Percentiles rank a stretch among this genome's conserved stretches.
phyloP scores from a whole-genome alignment of 1,284 basidiomycete species.

The Ustilago vetiveriae region DNA sequence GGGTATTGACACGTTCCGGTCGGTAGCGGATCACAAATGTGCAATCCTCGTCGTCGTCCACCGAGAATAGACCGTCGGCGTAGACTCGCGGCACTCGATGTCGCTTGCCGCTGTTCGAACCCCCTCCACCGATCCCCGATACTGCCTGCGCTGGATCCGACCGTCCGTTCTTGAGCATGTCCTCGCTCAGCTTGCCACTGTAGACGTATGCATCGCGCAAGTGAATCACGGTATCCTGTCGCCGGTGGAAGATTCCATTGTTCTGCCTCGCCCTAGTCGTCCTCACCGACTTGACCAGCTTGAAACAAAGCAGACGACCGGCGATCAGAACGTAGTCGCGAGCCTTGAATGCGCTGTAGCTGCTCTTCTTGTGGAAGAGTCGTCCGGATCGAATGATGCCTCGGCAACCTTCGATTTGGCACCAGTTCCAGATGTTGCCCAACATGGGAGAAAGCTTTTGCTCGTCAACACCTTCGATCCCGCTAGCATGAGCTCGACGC shows the following conservation, averaged over 20 bases:
- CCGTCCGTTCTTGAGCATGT: slow-evolving; percentile 47
- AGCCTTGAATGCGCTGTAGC: slow-evolving; percentile 52
- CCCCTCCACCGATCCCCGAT: slow-evolving; percentile 39
- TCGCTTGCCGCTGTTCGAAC: slow-evolving; percentile 45
- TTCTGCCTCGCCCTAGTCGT: slow-evolving; percentile 64
- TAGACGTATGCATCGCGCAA: slow-evolving; percentile 65
- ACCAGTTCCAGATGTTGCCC: slow-evolving; percentile 80
- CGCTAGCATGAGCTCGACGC: slow-evolving; percentile 1
- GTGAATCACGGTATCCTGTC: slow-evolving; percentile 60
- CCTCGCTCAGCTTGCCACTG: slow-evolving; percentile 59
- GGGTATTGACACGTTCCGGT: slow-evolving; percentile 47
- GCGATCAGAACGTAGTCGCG: slow-evolving; percentile 61
- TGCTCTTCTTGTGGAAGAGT: slow-evolving; percentile 72
- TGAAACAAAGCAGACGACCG: slow-evolving; percentile 61
- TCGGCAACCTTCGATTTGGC: slow-evolving; percentile 77
- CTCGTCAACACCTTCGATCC: slow-evolving; percentile 22
- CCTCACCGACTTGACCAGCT: slow-evolving; percentile 54
- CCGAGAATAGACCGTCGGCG: slow-evolving; percentile 57
- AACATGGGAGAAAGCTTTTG: slow-evolving; percentile 72
- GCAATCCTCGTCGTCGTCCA: slow-evolving; percentile 65
- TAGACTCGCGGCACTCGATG: slow-evolving; percentile 61
- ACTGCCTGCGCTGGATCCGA: slow-evolving; percentile 50
- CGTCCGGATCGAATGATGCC: slow-evolving; percentile 77
- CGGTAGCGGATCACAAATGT: slow-evolving; percentile 64
- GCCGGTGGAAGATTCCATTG: slow-evolving; percentile 62